Percentiles rank a stretch among this genome's conserved stretches.
phyloP scores from a whole-genome alignment of 2,329 filamentous ascomycete species.

The Cladosporium halotolerans region DNA sequence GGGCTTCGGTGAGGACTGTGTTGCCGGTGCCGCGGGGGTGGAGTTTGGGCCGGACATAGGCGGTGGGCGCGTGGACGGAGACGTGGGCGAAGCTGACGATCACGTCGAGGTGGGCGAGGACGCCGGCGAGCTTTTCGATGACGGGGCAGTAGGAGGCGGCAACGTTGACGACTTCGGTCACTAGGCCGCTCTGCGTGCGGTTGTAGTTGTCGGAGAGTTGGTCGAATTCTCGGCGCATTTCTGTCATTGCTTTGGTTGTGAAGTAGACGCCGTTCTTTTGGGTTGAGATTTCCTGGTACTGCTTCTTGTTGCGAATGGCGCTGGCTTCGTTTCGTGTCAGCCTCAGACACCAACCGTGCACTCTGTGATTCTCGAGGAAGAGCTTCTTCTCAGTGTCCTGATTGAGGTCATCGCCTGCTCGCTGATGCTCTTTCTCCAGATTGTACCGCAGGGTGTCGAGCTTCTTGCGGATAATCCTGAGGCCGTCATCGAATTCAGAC shows the following conservation, averaged over 20 bases:
- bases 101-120: constrained; percentile 90
- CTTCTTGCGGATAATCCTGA: constrained; percentile 83
- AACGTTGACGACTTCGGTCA: constrained; percentile 86
- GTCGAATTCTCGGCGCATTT: constrained; percentile 82
- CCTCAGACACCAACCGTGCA: constrained; percentile 94
- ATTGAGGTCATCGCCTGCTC: constrained; percentile 71
- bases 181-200: constrained; percentile 82
- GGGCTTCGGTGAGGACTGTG: constrained; percentile 84
- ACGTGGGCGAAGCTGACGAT: constrained; percentile 90
- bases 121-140: constrained; percentile 77
- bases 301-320: constrained; percentile 84
- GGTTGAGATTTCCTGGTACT: constrained; percentile 91
- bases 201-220: constrained; percentile 93
- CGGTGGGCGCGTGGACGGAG: constrained; percentile 83
- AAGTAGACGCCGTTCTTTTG: constrained; percentile 99
- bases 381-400: constrained; percentile 98
- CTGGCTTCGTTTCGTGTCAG: constrained; percentile 84
- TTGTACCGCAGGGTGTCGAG: constrained; percentile 76
- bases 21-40: constrained; percentile 81
- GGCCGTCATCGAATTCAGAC: constrained; percentile 86
- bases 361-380: constrained; percentile 91
- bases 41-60: constrained; percentile 86
- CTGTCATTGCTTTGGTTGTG: constrained; percentile 75
- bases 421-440: constrained; percentile 75
- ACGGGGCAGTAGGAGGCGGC: constrained; percentile 93